Conservation (phyloP, 1,284 basidiomycete genomes). For the Vanrija sp. region DNA sequence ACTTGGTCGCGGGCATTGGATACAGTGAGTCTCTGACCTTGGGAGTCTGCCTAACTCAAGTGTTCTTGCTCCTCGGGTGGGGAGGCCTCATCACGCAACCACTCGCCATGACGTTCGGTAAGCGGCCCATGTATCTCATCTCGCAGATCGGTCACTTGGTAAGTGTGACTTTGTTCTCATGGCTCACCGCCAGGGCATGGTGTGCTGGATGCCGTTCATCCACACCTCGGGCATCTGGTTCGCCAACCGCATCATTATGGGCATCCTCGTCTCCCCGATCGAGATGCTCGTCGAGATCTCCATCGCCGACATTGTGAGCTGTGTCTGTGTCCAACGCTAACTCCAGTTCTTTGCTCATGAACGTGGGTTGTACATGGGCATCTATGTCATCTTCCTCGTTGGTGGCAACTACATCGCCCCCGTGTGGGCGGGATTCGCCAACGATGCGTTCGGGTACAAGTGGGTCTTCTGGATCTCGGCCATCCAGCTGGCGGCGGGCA, state of each 20-base stretch:
- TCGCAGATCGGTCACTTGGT: slow-evolving; percentile 5
- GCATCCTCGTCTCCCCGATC: slow-evolving; percentile 19
- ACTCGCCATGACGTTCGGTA: slow-evolving; percentile 24
- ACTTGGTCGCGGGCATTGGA: slow-evolving; percentile 23
- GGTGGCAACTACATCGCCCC: slow-evolving; percentile 14
- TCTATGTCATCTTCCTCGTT: slow-evolving; percentile 16
- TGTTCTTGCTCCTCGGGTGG: slow-evolving; percentile 26
- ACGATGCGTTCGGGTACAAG: slow-evolving; percentile 19
- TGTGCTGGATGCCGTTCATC: slow-evolving; percentile 21
- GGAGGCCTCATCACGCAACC: slow-evolving; percentile 26
- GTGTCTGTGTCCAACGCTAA: too few species aligned
- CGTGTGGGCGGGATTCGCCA: slow-evolving; percentile 18
- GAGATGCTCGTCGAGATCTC: slow-evolving; percentile 21
- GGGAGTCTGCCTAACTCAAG: not conserved
- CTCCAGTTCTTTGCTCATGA: slow-evolving; percentile 19
- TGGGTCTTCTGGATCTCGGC: slow-evolving; percentile 23
- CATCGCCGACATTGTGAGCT: not conserved
- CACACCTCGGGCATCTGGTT: slow-evolving; percentile 11
- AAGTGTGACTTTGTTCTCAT: too few species aligned
- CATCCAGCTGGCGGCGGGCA: slow-evolving; percentile 8
- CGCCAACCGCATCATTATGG: slow-evolving; percentile 22
- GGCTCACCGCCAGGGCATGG: not conserved
- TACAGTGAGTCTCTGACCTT: slow-evolving; percentile 8
- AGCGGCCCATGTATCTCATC: slow-evolving; percentile 22
- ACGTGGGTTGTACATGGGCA: slow-evolving; percentile 22